Conservation (phyloP, 345 rosid species). For the Pistacia atlantica region DNA sequence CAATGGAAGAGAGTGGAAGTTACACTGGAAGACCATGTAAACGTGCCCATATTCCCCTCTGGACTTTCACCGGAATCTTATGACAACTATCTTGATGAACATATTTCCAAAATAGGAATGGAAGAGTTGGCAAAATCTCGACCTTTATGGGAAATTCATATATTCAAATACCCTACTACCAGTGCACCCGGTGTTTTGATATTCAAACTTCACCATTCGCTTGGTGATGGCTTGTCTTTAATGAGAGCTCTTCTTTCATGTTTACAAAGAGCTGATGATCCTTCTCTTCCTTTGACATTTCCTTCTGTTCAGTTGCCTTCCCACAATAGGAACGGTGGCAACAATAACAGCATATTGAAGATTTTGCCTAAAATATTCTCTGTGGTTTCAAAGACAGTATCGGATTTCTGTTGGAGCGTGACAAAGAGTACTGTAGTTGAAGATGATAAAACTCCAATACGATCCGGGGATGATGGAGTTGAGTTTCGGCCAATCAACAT, state of each 20-base stretch:
- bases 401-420: slow-evolving; percentile 42
- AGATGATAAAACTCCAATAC: slow-evolving; percentile 39
- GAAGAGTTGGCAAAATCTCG: slow-evolving; percentile 20
- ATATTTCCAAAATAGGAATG: slow-evolving; percentile 23
- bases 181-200: slow-evolving; percentile 19
- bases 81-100: slow-evolving; percentile 22
- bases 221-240: slow-evolving; percentile 56
- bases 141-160: slow-evolving; percentile 43
- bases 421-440: slow-evolving; percentile 36
- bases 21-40: slow-evolving; percentile 25
- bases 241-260: slow-evolving; percentile 62
- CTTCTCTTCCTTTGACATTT: slow-evolving; percentile 45
- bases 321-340: neutral
- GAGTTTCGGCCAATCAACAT: slow-evolving; percentile 32
- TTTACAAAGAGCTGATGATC: slow-evolving; percentile 50
- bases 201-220: slow-evolving; percentile 61
- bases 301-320: slow-evolving; percentile 24
- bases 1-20: slow-evolving; percentile 22
- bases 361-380: neutral
- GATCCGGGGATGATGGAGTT: slow-evolving; percentile 35
- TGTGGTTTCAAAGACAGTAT: slow-evolving; percentile 21
- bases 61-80: slow-evolving; percentile 23
- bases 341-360: neutral
- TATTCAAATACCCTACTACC: slow-evolving; percentile 34
- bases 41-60: slow-evolving; percentile 22